Evolutionary conservation across 1,139 yeast species (phyloP).

Genomic region (Schwanniomyces etchellsii): DNA sequence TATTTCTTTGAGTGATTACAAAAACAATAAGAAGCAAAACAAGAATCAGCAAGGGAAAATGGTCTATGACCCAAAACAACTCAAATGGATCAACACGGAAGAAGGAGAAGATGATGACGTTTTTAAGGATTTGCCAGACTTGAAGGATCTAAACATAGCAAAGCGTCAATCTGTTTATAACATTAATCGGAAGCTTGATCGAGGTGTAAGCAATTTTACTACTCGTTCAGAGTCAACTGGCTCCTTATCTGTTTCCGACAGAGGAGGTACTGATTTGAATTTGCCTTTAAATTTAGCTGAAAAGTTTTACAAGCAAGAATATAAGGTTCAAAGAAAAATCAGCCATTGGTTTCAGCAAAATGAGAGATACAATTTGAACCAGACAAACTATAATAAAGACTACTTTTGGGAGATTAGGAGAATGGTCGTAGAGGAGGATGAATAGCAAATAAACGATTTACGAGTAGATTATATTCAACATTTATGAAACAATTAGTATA

Average conservation of each 20-base stretch:
- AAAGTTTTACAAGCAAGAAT: constrained; percentile 46
- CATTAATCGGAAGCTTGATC: constrained; percentile 13
- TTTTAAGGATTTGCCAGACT: constrained; percentile 47
- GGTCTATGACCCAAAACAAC: constrained; percentile 55
- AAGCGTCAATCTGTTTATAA: constrained; percentile 6
- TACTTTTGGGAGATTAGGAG: constrained; percentile 51
- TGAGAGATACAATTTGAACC: constrained; percentile 22
- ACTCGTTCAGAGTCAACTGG: constrained; percentile 31
- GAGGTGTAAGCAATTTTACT: constrained; percentile 26
- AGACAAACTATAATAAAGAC: constrained; percentile 21
- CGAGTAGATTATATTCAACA: constrained; percentile 1
- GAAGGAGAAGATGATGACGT: constrained; percentile 43
- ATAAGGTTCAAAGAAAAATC: constrained; percentile 41
- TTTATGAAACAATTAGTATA: no score
- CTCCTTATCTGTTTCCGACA: constrained; percentile 8
- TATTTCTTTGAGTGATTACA: constrained; percentile 27
- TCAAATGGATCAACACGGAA: constrained; percentile 47
- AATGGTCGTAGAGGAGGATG: constrained; percentile 42
- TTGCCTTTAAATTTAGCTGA: constrained; percentile 35
- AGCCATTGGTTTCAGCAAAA: constrained; percentile 48
- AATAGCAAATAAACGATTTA: constrained; percentile 2
- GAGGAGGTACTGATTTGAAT: constrained; percentile 34
- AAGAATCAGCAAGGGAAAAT: constrained; percentile 35
- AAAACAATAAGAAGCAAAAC: constrained; percentile 9
- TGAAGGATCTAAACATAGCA: constrained; percentile 1